Evolutionary conservation across 2,329 filamentous ascomycete species (phyloP).

Genomic region (Phoma sp.): DNA sequence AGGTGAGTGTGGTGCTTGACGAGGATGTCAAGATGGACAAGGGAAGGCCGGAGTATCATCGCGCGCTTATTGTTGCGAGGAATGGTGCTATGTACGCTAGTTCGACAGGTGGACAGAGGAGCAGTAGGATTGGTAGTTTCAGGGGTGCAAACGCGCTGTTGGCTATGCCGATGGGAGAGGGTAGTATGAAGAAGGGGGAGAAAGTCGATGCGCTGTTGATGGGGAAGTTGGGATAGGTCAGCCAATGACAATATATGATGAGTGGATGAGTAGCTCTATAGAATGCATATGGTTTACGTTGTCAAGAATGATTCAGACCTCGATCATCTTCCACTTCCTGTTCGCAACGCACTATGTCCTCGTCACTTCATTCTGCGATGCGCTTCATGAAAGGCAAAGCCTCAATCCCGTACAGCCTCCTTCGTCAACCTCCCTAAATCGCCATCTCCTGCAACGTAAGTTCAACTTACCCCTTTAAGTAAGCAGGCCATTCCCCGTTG

Average conservation of each 20-base stretch:
- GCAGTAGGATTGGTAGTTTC: slow-evolving; percentile 86
- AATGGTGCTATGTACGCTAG: slow-evolving; percentile 73
- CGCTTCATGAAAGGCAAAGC: neutral
- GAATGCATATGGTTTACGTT: neutral
- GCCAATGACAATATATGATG: neutral
- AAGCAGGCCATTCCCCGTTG: slow-evolving; percentile 23
- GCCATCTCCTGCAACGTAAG: neutral
- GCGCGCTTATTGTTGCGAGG: slow-evolving; percentile 72
- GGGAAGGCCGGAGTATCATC: slow-evolving; percentile 85
- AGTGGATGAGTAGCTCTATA: neutral
- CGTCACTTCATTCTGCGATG: neutral
- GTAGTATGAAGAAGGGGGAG: slow-evolving; percentile 70
- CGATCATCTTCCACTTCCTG: neutral
- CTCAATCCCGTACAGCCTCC: neutral
- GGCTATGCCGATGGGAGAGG: slow-evolving; percentile 71
- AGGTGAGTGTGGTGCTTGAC: slow-evolving; percentile 71
- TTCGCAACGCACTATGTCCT: neutral
- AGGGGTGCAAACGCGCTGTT: slow-evolving; percentile 87
- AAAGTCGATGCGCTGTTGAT: slow-evolving; percentile 82
- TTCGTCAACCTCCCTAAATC: neutral
- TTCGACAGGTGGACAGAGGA: slow-evolving; percentile 90
- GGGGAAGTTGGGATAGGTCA: slow-evolving; percentile 44
- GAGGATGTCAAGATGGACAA: slow-evolving; percentile 77
- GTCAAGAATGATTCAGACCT: neutral
- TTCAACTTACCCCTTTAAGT: slow-evolving; percentile 28